Conservation (phyloP, 441 rosid species). For the Geranium incanum region DNA sequence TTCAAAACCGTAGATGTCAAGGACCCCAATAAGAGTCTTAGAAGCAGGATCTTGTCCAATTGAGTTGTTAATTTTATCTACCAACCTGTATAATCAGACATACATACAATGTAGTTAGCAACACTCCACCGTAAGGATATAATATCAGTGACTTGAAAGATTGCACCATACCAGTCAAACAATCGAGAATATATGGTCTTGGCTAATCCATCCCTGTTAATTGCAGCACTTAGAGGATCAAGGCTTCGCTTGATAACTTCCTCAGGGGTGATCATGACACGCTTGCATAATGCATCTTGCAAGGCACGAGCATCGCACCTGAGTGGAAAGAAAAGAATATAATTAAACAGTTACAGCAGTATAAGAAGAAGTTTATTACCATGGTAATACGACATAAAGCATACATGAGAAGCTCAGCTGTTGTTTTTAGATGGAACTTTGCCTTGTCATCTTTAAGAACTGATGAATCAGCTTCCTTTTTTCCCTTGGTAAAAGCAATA, state of each 20-base stretch:
- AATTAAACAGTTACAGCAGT: not conserved
- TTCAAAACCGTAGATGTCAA: constrained; percentile 89
- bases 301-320: constrained; percentile 62
- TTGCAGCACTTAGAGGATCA: constrained; percentile 68
- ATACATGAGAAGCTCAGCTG: constrained; percentile 88
- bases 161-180: constrained; percentile 56
- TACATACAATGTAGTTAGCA: constrained; percentile 6
- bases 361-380: not conserved
- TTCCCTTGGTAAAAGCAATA: constrained; percentile 58
- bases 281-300: constrained; percentile 85
- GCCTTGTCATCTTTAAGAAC: constrained; percentile 72
- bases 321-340: constrained; percentile 15
- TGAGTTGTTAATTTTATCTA: constrained; percentile 58
- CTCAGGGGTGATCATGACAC: constrained; percentile 85
- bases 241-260: constrained; percentile 75
- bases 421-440: constrained; percentile 72
- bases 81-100: constrained; percentile 51
- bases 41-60: constrained; percentile 76
- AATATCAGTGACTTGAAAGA: not conserved
- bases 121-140: not conserved
- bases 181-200: constrained; percentile 74
- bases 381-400: constrained; percentile 9
- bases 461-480: constrained; percentile 75
- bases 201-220: constrained; percentile 77
- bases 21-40: constrained; percentile 66